Evolutionary conservation across 139 green algal species (phyloP), one percentile per base, ranked within the genome.

Genomic region (Edaphochlamys debaryana): DNA sequence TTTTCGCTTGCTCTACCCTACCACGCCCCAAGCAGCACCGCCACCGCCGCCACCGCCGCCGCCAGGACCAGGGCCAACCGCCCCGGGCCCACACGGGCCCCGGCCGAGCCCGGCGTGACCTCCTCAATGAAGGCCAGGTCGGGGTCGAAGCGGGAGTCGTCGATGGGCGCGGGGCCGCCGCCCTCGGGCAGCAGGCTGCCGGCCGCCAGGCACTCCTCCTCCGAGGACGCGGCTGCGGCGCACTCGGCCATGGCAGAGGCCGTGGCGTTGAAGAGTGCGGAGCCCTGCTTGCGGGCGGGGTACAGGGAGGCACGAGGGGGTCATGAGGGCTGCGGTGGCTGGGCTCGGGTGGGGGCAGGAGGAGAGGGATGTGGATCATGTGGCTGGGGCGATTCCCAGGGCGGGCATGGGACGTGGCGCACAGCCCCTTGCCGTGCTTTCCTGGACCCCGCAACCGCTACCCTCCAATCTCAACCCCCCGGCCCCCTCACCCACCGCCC

Each of bases 121-220:
- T 74, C 63, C 64, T 82, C 76, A 23, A 82, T 82, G 32, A 82
- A 82, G 29, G 40, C 32, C 63, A 82, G 62, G 41, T 82, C 63
- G 25, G 70, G 20, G 60, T 82, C 76, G 32, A 48, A 73, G 30
- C 62, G 62, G 40, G 23, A 2, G 25, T 1, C 22, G 30, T 82
- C 40, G 29, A 82, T 34, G 30, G 42, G 23, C n/a, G 73, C 76
- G 1, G 13, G 8, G 32, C n/a, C 76, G 32, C 45, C 76, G 4
- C 62, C 41, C n/a, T 54, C 72, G 15, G 40, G 22, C 29, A n/a
- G 42, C 76, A 82, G 76, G 76, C 76, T 82, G 76, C 76, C 76
- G 7, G 76, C 76, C 4, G 32, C 20, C 62, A 50, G 64, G 60
- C 76, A 82, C 1, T 11, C 34, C 5, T 82, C 76, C n/a, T 45